Conservation (phyloP, 805 yeast genomes). For the Ogataea minuta region DNA sequence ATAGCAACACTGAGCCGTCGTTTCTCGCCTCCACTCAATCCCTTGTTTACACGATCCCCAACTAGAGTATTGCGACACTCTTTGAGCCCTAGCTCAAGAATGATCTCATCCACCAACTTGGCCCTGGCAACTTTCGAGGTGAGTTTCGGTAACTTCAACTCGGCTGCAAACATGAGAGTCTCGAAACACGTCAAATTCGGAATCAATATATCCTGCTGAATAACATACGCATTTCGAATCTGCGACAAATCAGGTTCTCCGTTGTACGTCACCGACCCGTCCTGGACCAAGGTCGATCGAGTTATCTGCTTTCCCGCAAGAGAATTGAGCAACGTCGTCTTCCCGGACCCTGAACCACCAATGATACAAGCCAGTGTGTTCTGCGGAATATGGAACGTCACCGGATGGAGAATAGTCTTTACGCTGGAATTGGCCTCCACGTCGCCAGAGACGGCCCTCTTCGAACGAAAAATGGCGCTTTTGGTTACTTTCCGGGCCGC, state of each 20-base stretch:
- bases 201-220: conserved; percentile 71
- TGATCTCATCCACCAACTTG: conserved; percentile 54
- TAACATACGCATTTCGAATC: conserved; percentile 57
- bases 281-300: conserved; percentile 31
- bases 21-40: conserved; percentile 83
- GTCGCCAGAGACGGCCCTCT: conserved; percentile 10
- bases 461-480: not conserved
- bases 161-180: conserved; percentile 68
- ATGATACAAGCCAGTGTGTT: conserved; percentile 74
- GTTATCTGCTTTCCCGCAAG: conserved; percentile 47
- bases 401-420: conserved; percentile 43
- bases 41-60: conserved; percentile 51
- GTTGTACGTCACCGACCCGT: conserved; percentile 47
- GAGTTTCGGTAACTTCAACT: conserved; percentile 55
- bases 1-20: conserved; percentile 75
- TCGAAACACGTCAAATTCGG: conserved; percentile 75
- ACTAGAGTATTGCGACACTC: conserved; percentile 62
- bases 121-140: conserved; percentile 43
- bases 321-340: conserved; percentile 73
- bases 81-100: conserved; percentile 62
- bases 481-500: conserved; percentile 2
- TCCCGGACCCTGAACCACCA: conserved; percentile 89
- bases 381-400: conserved; percentile 57
- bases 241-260: conserved; percentile 27
- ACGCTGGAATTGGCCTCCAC: conserved; percentile 23